phyloP scores from a whole-genome alignment of 2,329 filamentous ascomycete genomes.

The Aspergillus uvarum region DNA sequence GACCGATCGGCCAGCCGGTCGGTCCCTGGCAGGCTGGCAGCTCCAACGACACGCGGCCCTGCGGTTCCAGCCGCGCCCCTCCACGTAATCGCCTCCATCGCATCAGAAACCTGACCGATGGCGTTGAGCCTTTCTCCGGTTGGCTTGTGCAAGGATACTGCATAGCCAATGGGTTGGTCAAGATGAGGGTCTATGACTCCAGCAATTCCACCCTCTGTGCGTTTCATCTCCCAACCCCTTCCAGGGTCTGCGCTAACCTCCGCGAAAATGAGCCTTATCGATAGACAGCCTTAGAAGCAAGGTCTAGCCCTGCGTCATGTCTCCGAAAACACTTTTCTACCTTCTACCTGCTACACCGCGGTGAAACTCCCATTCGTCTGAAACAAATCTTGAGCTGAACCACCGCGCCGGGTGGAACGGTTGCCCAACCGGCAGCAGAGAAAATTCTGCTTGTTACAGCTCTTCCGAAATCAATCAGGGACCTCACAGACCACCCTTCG shows the following conservation, averaged over 20 bases:
- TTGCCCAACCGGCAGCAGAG: neutral
- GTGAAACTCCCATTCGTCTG: neutral
- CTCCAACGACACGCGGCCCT: constrained; percentile 4
- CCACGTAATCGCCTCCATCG: constrained; percentile 7
- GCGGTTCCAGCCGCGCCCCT: constrained; percentile 6
- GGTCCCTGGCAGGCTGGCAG: neutral
- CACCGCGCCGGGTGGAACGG: neutral
- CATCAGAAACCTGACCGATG: constrained; percentile 3
- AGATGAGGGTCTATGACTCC: neutral
- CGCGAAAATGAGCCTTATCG: neutral
- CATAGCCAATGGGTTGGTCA: neutral
- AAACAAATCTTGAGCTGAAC: neutral
- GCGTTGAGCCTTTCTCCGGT: neutral
- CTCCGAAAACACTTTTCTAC: neutral
- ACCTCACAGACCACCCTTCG: neutral
- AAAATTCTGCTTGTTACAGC: neutral
- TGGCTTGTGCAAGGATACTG: neutral
- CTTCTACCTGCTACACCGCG: neutral
- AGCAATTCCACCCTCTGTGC: neutral
- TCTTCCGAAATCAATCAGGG: neutral
- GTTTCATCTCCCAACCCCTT: neutral
- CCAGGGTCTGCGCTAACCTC: neutral
- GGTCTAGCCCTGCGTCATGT: neutral
- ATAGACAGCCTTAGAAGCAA: neutral
- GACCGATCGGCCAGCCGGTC: constrained; percentile 4